Evolutionary conservation across 495 filamentous ascomycete genomes (phyloP), one percentile per base, ranked within the genome.

Genomic region (Xanthoparmelia taractica): DNA sequence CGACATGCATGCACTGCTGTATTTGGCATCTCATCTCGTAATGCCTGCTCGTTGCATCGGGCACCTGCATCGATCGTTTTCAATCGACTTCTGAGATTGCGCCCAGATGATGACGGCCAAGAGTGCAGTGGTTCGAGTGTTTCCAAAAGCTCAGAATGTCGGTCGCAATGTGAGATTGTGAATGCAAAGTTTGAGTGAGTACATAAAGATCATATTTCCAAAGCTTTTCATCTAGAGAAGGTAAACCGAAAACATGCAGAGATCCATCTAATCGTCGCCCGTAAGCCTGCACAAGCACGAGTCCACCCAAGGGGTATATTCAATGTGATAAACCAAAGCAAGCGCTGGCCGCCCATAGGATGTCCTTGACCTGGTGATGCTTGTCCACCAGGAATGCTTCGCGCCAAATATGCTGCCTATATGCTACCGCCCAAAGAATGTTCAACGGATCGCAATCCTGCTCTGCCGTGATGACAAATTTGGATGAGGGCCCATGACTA

Each of bases 401-500:
- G 7, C 29, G 50, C 50, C 20, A 54, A 33, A 20, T 2, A 33
- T 54, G 27, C 50, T 11, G 50, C 29, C 29, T 54, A 11, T 33
- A 33, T 33, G 27, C 48, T 31, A 10, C 48, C 18, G 27, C 25
- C 31, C 48, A 52, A 52, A 8, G 11, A 31, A 31, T 18, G 48
- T 18, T 52, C 45, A 52, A 6, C 48, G 48, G 48, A 52, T 52
- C 13, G 48, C 25, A 29, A 31, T 52, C 48, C 25, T 4, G 48
- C 48, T 18, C 1, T 20, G 15, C 29, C 50, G 50, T 33, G 50
- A 29, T 17, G 48, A 54, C 50, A 54, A 20, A 17, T 33, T 54
- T 33, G 50, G 50, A 33, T 54, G 50, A 54, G 50, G 50, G 5
- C 50, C 50, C 60, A 63, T 57, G 31, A 41, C 20, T 11, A 57